These are phyloP conservation scores for Puya raimondii DNA, from an alignment of 176 grass and related monocot genomes.

Conservation along the genomic window DNA sequence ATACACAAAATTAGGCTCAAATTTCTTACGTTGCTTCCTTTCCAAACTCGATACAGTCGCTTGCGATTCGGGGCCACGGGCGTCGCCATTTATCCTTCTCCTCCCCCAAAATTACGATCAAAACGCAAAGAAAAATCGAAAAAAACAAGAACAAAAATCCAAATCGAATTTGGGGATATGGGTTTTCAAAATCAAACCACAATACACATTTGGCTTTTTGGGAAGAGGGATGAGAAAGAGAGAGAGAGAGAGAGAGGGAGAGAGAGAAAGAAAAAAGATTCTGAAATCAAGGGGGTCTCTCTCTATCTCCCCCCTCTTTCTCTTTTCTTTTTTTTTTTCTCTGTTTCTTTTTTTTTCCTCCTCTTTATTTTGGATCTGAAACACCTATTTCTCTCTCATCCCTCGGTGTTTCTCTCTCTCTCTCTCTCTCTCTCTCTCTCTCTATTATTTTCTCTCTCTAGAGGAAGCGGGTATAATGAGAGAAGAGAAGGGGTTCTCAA, in stretches of 20 bases:
- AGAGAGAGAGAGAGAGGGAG: not conserved
- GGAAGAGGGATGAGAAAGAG: not conserved
- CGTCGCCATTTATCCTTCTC: not conserved
- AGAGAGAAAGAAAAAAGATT: not conserved
- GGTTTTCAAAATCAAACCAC: not conserved
- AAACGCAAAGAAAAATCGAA: conserved; percentile 8
- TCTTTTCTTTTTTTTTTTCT: conserved; percentile 5
- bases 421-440: conserved; percentile 4
- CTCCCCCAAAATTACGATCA: conserved; percentile 1
- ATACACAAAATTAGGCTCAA: not conserved
- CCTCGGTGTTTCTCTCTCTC: conserved; percentile 2
- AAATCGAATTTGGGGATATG: conserved; percentile 1
- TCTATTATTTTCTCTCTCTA: conserved; percentile 12
- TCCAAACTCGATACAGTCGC: conserved; percentile 84
- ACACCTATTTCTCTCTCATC: conserved; percentile 7
- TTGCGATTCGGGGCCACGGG: conserved; percentile 20
- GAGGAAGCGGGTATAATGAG: not conserved
- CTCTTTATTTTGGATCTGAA: conserved; percentile 20
- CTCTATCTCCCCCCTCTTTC: not conserved
- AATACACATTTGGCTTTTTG: not conserved
- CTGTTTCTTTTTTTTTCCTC: not conserved
- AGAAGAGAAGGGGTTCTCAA: not conserved
- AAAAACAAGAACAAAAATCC: not conserved
- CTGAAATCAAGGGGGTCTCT: not conserved
- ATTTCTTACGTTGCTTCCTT: conserved; percentile 66